phyloP scores from a whole-genome alignment of 2,329 filamentous ascomycete species.

The Dendrostoma leiphaemia region DNA sequence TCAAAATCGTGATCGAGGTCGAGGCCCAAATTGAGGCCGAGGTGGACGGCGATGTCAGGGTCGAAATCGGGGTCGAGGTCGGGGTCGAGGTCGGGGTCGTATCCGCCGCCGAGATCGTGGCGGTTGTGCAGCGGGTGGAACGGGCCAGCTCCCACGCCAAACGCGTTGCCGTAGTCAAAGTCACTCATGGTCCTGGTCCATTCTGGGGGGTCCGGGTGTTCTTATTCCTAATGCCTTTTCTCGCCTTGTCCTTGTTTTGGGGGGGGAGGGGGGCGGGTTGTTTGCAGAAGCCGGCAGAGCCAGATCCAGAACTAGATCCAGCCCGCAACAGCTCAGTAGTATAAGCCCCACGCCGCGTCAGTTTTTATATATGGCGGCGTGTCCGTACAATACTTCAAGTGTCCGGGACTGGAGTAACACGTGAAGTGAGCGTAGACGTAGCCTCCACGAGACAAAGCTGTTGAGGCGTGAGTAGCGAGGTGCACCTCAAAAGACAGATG shows the following conservation, averaged over 20 bases:
- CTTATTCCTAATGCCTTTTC: not conserved
- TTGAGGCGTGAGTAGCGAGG: no score
- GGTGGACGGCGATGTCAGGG: no score
- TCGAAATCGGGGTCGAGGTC: constrained; percentile 4
- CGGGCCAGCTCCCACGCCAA: not conserved
- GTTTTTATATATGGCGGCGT: no score
- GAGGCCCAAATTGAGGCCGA: no score
- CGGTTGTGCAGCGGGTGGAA: not conserved
- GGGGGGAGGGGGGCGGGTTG: not conserved
- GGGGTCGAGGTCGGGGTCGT: constrained; percentile 5
- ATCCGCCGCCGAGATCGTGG: not conserved
- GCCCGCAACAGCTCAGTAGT: no score
- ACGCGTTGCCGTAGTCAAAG: not conserved
- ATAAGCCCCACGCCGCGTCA: no score
- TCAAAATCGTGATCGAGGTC: not conserved
- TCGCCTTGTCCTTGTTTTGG: not conserved
- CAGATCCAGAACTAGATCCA: not conserved
- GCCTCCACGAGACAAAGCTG: no score
- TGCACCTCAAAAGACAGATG: no score
- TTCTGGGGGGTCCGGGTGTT: no score
- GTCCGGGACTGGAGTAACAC: no score
- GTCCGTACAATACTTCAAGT: no score
- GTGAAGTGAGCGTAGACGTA: no score
- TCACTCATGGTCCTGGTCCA: not conserved
- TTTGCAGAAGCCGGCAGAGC: not conserved